Evolutionary conservation across 148 eudicot genomes (phyloP), one percentile per base, ranked within the genome.

Genomic region (Rheum nobile): DNA sequence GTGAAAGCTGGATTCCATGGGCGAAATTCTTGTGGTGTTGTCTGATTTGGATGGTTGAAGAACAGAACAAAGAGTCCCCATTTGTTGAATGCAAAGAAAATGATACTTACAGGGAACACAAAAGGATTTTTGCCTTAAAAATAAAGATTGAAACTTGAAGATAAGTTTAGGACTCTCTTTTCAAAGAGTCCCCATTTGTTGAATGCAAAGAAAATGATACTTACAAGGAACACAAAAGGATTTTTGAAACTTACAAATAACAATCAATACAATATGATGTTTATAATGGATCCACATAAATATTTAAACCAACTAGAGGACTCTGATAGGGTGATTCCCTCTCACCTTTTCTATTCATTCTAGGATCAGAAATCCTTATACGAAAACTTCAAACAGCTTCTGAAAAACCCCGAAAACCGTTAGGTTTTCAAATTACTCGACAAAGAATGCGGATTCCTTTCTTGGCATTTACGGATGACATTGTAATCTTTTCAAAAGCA

Each of bases 141-240:
- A 61, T 1, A 13, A 28, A 28, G 35, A 10, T 28, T 65, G 39
- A 16, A 65, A 14, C 41, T 65, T 65, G 38, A 65, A 65, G 70
- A 63, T 29, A 63, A 63, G 9, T 31, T 31, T 16, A 24, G 32
- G 32, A 8, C 59, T 52, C 59, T 52, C 59, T 52, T 19, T 4
- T 26, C n/a, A 52, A 26, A 46, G 52, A 28, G 37, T 29, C n/a
- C 0, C 65, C 17, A 2, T 2, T 57, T 57, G 31, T 17, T 65
- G 70, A 65, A 65, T 65, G 41, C 38, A 65, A 65, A 32, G 70
- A 65, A 65, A 65, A 31, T 65, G 70, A 65, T 31, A 34, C 70
- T 65, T 32, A 6, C 41, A 65, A 65, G 70, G 70, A 65, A 61
- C 26, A 2, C 31, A 9, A 55, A 14, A 61, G 67, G 8, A 54